These are phyloP conservation scores for Daldinia loculata DNA, from an alignment of 495 filamentous ascomycete genomes.

Conservation along the genomic window DNA sequence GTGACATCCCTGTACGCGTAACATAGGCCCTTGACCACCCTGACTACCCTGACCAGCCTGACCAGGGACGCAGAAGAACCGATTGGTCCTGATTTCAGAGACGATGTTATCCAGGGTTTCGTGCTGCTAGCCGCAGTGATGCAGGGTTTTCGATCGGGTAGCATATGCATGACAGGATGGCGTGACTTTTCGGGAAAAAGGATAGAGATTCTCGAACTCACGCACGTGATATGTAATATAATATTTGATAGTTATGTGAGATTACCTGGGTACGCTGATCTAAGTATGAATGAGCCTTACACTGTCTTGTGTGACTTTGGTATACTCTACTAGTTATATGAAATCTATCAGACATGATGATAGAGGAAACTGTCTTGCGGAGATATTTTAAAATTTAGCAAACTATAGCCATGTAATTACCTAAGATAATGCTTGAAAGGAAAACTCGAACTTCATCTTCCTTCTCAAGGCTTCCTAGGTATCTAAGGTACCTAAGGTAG, in stretches of 20 bases:
- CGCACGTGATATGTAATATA: not conserved
- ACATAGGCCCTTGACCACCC: not conserved
- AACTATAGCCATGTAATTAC: no score
- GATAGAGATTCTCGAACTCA: not conserved
- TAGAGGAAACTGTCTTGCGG: not conserved
- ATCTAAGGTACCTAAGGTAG: not conserved
- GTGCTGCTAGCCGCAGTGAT: not conserved
- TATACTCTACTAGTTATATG: not conserved
- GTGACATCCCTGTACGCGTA: not conserved
- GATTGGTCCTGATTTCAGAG: not conserved
- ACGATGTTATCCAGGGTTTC: not conserved
- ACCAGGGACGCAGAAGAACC: not conserved
- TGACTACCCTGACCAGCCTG: not conserved
- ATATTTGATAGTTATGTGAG: not conserved
- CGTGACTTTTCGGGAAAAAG: not conserved
- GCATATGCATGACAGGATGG: not conserved
- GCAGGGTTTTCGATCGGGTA: not conserved
- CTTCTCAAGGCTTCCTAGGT: not conserved
- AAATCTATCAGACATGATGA: not conserved
- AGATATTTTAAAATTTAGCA: no score
- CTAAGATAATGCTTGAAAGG: no score
- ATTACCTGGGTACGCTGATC: not conserved
- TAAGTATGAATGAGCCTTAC: not conserved
- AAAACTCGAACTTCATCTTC: not conserved
- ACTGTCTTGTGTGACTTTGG: not conserved